phyloP scores from a whole-genome alignment of 805 yeast species.

The Teunomyces funiuensis region DNA sequence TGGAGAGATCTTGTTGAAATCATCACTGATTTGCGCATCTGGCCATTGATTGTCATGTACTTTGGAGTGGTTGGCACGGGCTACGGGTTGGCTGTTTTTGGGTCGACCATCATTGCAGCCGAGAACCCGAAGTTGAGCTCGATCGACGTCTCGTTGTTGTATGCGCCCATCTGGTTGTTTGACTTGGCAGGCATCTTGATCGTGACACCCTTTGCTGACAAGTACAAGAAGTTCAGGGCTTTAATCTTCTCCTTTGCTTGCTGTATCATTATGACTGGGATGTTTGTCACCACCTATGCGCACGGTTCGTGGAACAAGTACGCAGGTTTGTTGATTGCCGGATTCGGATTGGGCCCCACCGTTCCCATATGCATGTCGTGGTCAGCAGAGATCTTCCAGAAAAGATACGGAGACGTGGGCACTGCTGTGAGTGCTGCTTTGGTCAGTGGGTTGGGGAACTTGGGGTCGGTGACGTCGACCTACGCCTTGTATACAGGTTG shows the following conservation, averaged over 20 bases:
- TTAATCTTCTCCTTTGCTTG: constrained; percentile 62
- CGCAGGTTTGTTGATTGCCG: constrained; percentile 78
- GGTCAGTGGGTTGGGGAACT: constrained; percentile 82
- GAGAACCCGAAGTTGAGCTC: constrained; percentile 63
- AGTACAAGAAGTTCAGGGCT: constrained; percentile 57
- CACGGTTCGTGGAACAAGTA: constrained; percentile 71
- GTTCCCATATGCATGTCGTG: constrained; percentile 87
- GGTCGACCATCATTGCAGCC: constrained; percentile 68
- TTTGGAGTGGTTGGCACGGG: constrained; percentile 95
- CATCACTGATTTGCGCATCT: constrained; percentile 61
- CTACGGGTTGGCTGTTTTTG: constrained; percentile 80
- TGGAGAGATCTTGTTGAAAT: constrained; percentile 56
- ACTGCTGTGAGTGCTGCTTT: constrained; percentile 80
- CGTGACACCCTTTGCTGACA: constrained; percentile 80
- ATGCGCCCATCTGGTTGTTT: constrained; percentile 90
- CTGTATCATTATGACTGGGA: constrained; percentile 67
- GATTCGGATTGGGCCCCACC: constrained; percentile 88
- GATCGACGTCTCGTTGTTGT: constrained; percentile 68
- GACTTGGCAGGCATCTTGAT: constrained; percentile 73
- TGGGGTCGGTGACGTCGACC: constrained; percentile 83
- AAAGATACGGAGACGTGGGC: constrained; percentile 79
- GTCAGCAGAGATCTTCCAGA: constrained; percentile 72
- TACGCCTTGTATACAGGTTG: constrained; percentile 86
- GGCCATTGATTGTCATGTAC: constrained; percentile 85
- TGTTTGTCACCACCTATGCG: constrained; percentile 76